Base-by-base conservation (phyloP, 441 rosid species). In the Pelargonium citronellum region DNA sequence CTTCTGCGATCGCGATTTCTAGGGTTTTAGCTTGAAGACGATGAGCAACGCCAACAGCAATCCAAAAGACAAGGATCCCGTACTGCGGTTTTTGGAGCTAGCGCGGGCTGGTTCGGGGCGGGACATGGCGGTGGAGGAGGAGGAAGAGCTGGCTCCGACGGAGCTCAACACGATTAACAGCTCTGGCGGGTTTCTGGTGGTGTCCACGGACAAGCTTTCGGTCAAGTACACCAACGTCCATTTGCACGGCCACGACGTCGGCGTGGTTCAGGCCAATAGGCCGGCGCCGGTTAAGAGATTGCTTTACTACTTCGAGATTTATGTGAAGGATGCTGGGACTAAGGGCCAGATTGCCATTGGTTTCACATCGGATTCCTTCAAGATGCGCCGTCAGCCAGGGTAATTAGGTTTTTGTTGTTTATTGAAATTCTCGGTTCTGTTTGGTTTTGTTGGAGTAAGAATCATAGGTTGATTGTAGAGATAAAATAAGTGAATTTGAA, bases 351-450 rank as follows among this genome's bases (percentile, higher is more conserved):
- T 91, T 67, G 78, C 89, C n/a, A 89, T 94, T 77, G 97, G 97
- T 15, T 91, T 94, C 80, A 91, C 97, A 66, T 79, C 57, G 24
- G 90, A 86, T 65, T 70, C 51, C 24, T 91, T 88, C 86, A 87
- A 77, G 77, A 88, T 86, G 87, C 83, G 92, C n/a, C 84, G 97
- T 70, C 98, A 90, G 58, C 95, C 92, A 7, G 96, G 96, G 96
- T 91, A 80, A 20, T 10, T 9, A 5, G 10, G 9, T 17, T 46
- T 46, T 63, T 51, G 55, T 64, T 53, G 11, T 62, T 66, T 20
- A 9, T 57, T 66, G 22, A 53, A 39, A 39, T 39, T 39, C 43
- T 39, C 8, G 43, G 8, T 39, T 39, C 43, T 39, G 9, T 39
- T 39, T 39, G 43, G 43, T 39, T 39, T 53, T 15, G 8, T 6